phyloP scores from a whole-genome alignment of 1,284 basidiomycete species.

The Rhodotorula sp. region DNA sequence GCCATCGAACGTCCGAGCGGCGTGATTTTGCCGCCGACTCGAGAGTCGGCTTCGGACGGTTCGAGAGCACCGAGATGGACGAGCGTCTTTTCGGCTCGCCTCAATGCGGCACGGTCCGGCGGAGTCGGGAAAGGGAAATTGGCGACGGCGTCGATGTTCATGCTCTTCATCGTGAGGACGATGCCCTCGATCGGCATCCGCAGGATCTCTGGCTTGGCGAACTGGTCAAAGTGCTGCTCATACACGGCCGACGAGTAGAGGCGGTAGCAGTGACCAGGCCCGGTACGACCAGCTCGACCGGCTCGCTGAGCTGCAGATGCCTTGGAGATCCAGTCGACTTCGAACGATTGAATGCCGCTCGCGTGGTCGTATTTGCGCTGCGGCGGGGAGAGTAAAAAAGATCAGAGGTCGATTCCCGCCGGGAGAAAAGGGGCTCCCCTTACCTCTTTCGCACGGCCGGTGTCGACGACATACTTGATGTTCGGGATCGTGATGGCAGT shows the following conservation, averaged over 20 bases:
- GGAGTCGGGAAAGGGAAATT: constrained; percentile 99
- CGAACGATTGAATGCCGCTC: constrained; percentile 68
- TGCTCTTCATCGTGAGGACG: constrained; percentile 97
- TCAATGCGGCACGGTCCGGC: constrained; percentile 75
- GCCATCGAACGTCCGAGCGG: constrained; percentile 87
- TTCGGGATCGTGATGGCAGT: constrained; percentile 75
- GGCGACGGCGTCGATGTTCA: constrained; percentile 94
- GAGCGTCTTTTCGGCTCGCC: constrained; percentile 78
- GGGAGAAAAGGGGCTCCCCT: neutral
- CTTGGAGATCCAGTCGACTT: constrained; percentile 72
- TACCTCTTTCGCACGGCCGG: constrained; percentile 71
- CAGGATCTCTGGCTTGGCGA: constrained; percentile 86
- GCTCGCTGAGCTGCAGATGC: constrained; percentile 70
- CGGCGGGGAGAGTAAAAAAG: too few species aligned
- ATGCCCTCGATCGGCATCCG: constrained; percentile 96
- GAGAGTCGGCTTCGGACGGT: constrained; percentile 50
- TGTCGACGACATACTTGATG: constrained; percentile 73
- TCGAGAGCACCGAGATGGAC: constrained; percentile 79
- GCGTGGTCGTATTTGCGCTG: constrained; percentile 60
- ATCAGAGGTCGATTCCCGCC: neutral
- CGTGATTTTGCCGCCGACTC: constrained; percentile 64
- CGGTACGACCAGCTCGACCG: constrained; percentile 72
- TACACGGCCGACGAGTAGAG: constrained; percentile 73
- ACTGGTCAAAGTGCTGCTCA: constrained; percentile 86
- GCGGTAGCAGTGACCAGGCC: constrained; percentile 74